These are phyloP conservation scores for Cutaneotrichosporon mucoides DNA, from an alignment of 1,284 basidiomycete genomes.

Conservation along the genomic window DNA sequence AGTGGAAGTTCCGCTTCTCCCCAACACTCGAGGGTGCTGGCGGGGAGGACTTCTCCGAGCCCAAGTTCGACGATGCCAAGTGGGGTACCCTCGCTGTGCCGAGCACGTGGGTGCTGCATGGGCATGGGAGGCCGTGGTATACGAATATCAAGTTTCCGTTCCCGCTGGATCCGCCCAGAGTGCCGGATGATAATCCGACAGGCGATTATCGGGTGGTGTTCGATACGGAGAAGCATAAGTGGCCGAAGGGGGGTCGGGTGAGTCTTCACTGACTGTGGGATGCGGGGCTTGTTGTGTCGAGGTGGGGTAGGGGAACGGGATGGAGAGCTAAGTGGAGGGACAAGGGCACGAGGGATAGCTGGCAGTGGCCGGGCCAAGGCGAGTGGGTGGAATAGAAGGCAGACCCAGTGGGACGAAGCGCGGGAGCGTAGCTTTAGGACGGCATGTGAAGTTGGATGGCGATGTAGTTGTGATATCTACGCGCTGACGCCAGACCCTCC, in stretches of 20 bases:
- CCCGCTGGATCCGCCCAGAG: conserved; percentile 14
- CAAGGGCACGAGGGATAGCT: too few species aligned
- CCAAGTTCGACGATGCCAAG: conserved; percentile 3
- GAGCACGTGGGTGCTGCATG: conserved; percentile 16
- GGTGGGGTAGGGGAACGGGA: too few species aligned
- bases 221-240: conserved; percentile 3
- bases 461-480: too few species aligned
- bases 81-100: conserved; percentile 15
- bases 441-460: too few species aligned
- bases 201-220: conserved; percentile 16
- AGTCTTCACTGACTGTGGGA: background rate
- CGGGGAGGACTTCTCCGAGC: conserved; percentile 6
- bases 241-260: conserved; percentile 9
- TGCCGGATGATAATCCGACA: conserved; percentile 22
- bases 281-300: too few species aligned
- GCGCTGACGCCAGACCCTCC: conserved; percentile 7
- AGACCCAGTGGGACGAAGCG: too few species aligned
- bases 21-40: background rate
- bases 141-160: conserved; percentile 19
- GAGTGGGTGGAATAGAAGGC: too few species aligned
- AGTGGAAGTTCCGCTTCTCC: conserved; percentile 22
- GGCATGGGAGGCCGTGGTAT: conserved; percentile 16
- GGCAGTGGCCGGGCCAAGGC: too few species aligned
- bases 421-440: too few species aligned
- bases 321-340: too few species aligned